Conservation (phyloP, 805 yeast genomes). For the Saccharomycopsis amapae region DNA sequence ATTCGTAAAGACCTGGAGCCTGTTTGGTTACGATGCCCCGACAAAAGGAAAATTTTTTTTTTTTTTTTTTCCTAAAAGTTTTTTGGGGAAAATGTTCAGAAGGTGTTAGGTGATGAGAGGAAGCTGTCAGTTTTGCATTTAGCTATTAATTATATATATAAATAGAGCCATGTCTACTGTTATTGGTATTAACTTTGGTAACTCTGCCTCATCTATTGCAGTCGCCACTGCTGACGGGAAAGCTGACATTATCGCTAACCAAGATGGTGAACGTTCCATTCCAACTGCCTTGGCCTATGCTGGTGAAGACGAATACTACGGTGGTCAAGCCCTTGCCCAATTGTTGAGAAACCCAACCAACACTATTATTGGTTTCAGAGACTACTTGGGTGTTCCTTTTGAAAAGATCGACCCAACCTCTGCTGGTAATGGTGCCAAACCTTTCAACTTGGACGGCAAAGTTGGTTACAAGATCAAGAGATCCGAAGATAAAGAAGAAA, state of each 20-base stretch:
- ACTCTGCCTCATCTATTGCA: constrained; percentile 92
- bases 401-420: constrained; percentile 60
- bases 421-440: constrained; percentile 60
- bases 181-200: constrained; percentile 95
- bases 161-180: constrained; percentile 38
- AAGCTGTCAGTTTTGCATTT: too few species aligned
- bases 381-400: constrained; percentile 73
- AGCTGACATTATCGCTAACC: constrained; percentile 96
- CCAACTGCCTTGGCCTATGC: constrained; percentile 90
- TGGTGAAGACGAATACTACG: constrained; percentile 94
- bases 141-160: too few species aligned
- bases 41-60: constrained; percentile 1
- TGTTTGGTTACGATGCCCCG: too few species aligned
- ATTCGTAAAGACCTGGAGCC: too few species aligned
- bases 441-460: constrained; percentile 56
- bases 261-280: constrained; percentile 96
- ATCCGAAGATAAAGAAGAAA: constrained; percentile 42
- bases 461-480: constrained; percentile 56
- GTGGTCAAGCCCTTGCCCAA: constrained; percentile 92
- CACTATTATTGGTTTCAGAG: constrained; percentile 90
- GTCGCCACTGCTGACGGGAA: constrained; percentile 78
- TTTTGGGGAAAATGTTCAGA: too few species aligned
- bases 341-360: constrained; percentile 80
- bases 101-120: too few species aligned
- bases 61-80: too few species aligned